Base-by-base conservation (phyloP, 129 eudicot species). In the Heracleum sosnowskyi region DNA sequence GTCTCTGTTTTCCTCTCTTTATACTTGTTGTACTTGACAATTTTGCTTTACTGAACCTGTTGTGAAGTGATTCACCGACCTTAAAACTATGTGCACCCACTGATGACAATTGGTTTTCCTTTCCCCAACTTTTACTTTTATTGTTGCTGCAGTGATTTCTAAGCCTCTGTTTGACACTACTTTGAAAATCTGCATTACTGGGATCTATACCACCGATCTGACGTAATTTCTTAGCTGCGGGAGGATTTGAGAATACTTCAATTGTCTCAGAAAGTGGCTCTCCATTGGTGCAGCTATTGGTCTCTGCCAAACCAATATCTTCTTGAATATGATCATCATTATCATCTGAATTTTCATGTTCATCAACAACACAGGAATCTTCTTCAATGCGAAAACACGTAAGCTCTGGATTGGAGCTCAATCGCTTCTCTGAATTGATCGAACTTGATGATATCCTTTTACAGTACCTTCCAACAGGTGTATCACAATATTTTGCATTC, bases 341-440 rank as follows among this genome's bases (percentile, higher is more conserved):
- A 44, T 81, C 93, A 72, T 81, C 86, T 77, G 51, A 80, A 75
- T 85, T 81, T 44, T 79, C 93, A 83, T 81, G 85, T 68, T 88
- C 97, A 49, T 91, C 97, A 68, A 86, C 82, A 40, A 74, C 57
- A 75, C 82, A 69, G 63, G 96, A 89, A 88, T 92, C 97, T 88
- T 96, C 99, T 81, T 90, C 91, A 76, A 95, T 96, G 7, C 91
- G 94, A 77, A 90, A 96, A 88, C 97, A 92, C 39, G 85, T 89
- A 60, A 87, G 92, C 80, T 92, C 97, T 49, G 97, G 96, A 85
- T 92, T 92, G 77, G 90, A 86, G 84, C 92, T 88, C 37, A 77
- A 78, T 62, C 75, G 78, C 80, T 86, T 90, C 81, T 76, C 91
- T 77, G 97, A 92, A 89, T 91, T 88, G 80, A 91, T 73, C 47